These are phyloP conservation scores for Tetrapisispora iriomotensis DNA, from an alignment of 805 yeast species.

Conservation along the genomic window DNA sequence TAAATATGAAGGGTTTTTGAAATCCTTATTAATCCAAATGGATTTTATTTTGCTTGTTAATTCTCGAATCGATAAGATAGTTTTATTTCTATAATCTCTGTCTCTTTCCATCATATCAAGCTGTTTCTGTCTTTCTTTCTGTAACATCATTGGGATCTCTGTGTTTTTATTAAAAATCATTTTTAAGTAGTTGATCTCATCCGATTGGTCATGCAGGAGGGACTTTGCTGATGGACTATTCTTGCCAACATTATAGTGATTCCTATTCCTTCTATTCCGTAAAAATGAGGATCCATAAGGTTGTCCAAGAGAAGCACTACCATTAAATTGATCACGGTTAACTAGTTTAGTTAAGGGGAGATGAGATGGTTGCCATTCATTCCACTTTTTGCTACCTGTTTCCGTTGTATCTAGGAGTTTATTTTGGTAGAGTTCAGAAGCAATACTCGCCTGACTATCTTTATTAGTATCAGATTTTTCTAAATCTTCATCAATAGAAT, in stretches of 20 bases:
- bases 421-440: no score
- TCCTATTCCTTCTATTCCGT: constrained; percentile 9
- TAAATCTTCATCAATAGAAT: background rate
- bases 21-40: constrained; percentile 13
- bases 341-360: background rate
- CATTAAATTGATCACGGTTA: background rate
- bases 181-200: constrained; percentile 25
- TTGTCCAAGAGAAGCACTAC: no score
- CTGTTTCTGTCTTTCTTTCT: constrained; percentile 20
- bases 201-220: constrained; percentile 12
- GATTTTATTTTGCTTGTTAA: constrained; percentile 24
- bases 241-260: constrained; percentile 1
- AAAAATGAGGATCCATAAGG: constrained; percentile 33
- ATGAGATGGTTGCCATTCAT: background rate
- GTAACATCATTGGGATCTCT: constrained; percentile 25
- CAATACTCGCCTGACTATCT: background rate
- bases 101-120: constrained; percentile 17
- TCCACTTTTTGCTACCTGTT: background rate
- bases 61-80: constrained; percentile 17
- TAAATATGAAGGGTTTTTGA: no score
- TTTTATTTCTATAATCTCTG: constrained; percentile 4
- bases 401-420: no score
- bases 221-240: constrained; percentile 6
- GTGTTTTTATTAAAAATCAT: constrained; percentile 30
- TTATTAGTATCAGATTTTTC: no score